phyloP scores from a whole-genome alignment of 2,329 filamentous ascomycete species.

The Fusarium redolens region DNA sequence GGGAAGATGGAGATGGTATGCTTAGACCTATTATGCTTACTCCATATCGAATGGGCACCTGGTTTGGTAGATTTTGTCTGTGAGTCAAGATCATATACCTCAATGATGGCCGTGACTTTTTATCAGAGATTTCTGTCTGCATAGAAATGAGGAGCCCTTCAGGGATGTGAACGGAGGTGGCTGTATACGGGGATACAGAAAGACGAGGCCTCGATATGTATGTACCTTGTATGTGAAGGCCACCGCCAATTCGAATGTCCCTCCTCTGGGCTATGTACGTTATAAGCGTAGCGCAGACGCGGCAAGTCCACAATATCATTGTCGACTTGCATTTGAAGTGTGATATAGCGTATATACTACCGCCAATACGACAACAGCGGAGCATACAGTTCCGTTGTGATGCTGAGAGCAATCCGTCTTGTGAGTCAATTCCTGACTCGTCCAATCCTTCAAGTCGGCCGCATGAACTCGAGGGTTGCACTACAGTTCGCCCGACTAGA shows the following conservation, averaged over 20 bases:
- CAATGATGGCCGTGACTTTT: constrained; percentile 1
- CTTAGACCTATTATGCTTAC: constrained; percentile 30
- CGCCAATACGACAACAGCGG: constrained; percentile 23
- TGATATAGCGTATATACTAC: constrained; percentile 17
- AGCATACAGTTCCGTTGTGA: constrained; percentile 25
- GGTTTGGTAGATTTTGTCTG: not conserved
- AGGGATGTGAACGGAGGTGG: constrained; percentile 20
- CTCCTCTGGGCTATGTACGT: constrained; percentile 1
- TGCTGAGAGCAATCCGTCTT: not conserved
- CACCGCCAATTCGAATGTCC: constrained; percentile 26
- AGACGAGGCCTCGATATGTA: constrained; percentile 30
- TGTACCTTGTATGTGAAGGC: constrained; percentile 18
- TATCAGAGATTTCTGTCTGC: constrained; percentile 29
- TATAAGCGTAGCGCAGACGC: not conserved
- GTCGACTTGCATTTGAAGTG: constrained; percentile 8
- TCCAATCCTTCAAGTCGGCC: constrained; percentile 13
- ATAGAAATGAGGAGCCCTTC: constrained; percentile 27
- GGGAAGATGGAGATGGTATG: constrained; percentile 27
- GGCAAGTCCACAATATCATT: not conserved
- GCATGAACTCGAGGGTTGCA: constrained; percentile 39
- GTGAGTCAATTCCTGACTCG: constrained; percentile 21
- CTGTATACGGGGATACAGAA: constrained; percentile 27
- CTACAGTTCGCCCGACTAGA: constrained; percentile 23
- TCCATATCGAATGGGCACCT: constrained; percentile 4
- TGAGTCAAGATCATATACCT: not conserved